phyloP scores from a whole-genome alignment of 495 filamentous ascomycete species.

The Penicillium bialowiezense region DNA sequence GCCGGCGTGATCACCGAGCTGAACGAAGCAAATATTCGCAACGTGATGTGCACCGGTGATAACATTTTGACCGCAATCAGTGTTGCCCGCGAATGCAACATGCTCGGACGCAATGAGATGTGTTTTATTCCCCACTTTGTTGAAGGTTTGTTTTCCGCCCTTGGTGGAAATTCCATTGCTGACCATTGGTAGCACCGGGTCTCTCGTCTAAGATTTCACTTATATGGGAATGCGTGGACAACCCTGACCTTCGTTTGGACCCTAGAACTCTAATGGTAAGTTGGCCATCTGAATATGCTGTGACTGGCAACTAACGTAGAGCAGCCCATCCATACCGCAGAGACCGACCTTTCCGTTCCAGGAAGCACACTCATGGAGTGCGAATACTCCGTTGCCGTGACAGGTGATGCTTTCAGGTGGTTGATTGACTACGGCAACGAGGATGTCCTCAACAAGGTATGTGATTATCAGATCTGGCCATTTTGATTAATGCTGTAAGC shows the following conservation, averaged over 20 bases:
- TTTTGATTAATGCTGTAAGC: background rate
- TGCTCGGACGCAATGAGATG: conserved; percentile 75
- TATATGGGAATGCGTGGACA: conserved; percentile 89
- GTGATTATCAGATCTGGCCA: conserved; percentile 5
- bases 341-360: conserved; percentile 77
- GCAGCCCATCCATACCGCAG: conserved; percentile 67
- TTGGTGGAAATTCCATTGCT: background rate
- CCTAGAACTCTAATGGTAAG: conserved; percentile 68
- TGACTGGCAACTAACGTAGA: conserved; percentile 23
- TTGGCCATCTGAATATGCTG: background rate
- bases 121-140: conserved; percentile 90
- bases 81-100: conserved; percentile 86
- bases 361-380: conserved; percentile 73
- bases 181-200: conserved; percentile 46
- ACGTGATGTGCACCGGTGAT: conserved; percentile 97
- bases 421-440: conserved; percentile 84
- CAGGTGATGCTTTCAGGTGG: conserved; percentile 95
- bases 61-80: conserved; percentile 98
- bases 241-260: conserved; percentile 71
- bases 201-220: conserved; percentile 67
- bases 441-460: conserved; percentile 66
- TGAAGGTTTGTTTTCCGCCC: conserved; percentile 51
- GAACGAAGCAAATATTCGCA: conserved; percentile 78
- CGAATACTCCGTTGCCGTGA: conserved; percentile 85
- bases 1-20: conserved; percentile 76